These are phyloP conservation scores for Pythium chondricola DNA, from an alignment of 352 stramenopile genomes.

Conservation along the genomic window DNA sequence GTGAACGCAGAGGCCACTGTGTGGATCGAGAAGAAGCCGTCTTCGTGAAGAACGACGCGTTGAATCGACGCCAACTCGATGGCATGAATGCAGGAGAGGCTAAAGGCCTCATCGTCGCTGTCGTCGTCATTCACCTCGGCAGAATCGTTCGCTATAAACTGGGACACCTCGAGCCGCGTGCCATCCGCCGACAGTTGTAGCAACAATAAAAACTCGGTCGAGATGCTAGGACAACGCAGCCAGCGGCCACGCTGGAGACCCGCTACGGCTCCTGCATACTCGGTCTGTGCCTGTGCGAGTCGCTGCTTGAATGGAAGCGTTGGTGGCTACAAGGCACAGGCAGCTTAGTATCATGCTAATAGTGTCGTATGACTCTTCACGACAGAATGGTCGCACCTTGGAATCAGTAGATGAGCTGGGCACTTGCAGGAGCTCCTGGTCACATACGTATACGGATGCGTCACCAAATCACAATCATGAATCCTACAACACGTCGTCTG, in stretches of 20 bases:
- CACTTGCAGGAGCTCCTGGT: slow-evolving; percentile 1
- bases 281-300: slow-evolving; percentile 1
- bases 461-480: too few relatives aligned
- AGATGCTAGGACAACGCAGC: too few relatives aligned
- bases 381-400: neutral
- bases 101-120: neutral
- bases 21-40: neutral
- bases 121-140: neutral
- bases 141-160: neutral
- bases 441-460: too few relatives aligned
- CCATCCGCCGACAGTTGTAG: slow-evolving; percentile 11
- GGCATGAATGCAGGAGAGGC: neutral
- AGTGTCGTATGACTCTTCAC: neutral
- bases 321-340: neutral
- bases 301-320: slow-evolving; percentile 10
- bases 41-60: neutral
- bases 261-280: slow-evolving; percentile 6
- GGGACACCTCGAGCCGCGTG: slow-evolving; percentile 1
- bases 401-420: neutral
- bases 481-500: too few relatives aligned
- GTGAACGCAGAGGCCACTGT: neutral
- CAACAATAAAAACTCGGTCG: too few relatives aligned
- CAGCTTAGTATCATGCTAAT: neutral
- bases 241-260: slow-evolving; percentile 13
- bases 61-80: neutral